Evolutionary conservation across 805 yeast species (phyloP).

Genomic region (Starmerella apis): DNA sequence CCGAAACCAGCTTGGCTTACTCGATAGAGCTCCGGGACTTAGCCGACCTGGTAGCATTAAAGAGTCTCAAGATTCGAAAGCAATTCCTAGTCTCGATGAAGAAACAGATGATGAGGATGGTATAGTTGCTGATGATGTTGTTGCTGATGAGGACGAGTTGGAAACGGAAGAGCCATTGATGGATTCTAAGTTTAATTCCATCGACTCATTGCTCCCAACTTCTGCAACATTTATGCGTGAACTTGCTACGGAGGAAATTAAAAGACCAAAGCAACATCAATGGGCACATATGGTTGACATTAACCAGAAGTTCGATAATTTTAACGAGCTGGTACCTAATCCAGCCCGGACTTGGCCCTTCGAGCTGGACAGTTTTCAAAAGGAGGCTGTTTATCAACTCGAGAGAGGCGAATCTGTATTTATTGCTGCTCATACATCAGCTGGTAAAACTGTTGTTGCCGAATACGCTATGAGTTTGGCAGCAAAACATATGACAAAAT

Average conservation of each 20-base stretch:
- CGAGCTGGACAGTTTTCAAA: constrained; percentile 87
- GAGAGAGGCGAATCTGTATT: constrained; percentile 98
- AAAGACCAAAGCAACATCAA: constrained; percentile 37
- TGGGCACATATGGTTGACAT: constrained; percentile 97
- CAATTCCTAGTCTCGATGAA: constrained; percentile 20
- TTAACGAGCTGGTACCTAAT: constrained; percentile 77
- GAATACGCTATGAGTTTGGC: constrained; percentile 98
- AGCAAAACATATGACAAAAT: constrained; percentile 86
- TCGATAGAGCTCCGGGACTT: constrained; percentile 75
- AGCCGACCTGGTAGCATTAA: constrained; percentile 49
- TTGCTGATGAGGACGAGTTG: constrained; percentile 9
- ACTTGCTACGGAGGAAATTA: background rate
- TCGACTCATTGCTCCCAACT: constrained; percentile 43
- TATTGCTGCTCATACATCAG: constrained; percentile 98
- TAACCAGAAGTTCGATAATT: constrained; percentile 71
- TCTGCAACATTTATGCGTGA: constrained; percentile 41
- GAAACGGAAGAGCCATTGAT: constrained; percentile 9
- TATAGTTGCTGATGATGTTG: constrained; percentile 9
- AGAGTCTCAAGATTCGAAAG: constrained; percentile 13
- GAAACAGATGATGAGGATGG: constrained; percentile 1
- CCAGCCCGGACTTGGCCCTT: constrained; percentile 95
- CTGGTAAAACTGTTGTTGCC: constrained; percentile 97
- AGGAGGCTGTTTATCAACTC: constrained; percentile 90
- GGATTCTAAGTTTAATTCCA: constrained; percentile 23
- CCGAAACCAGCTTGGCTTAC: constrained; percentile 62